These are phyloP conservation scores for Madurella mycetomatis DNA, from an alignment of 2,329 filamentous ascomycete genomes.

Conservation along the genomic window DNA sequence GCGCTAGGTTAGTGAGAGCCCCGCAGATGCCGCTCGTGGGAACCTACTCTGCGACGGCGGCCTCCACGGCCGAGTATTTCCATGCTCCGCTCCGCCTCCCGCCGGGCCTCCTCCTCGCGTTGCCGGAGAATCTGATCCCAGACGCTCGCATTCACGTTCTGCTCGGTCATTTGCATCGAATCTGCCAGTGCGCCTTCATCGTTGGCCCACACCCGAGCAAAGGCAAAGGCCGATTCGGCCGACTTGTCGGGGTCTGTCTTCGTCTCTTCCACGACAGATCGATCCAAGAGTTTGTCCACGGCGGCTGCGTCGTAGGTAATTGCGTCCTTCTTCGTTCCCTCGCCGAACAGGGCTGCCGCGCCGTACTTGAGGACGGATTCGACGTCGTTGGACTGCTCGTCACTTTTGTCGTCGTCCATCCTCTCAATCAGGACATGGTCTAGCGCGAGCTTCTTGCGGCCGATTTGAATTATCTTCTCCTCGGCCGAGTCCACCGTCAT, in stretches of 20 bases:
- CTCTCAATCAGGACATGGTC: slow-evolving; percentile 93
- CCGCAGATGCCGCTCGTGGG: background rate
- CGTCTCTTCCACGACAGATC: slow-evolving; percentile 73
- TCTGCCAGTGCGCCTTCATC: slow-evolving; percentile 65
- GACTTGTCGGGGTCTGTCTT: slow-evolving; percentile 59
- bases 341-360: slow-evolving; percentile 78
- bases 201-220: slow-evolving; percentile 89
- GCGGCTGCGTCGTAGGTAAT: slow-evolving; percentile 78
- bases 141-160: slow-evolving; percentile 35
- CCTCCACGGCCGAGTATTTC: slow-evolving; percentile 84
- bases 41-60: slow-evolving; percentile 57
- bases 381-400: slow-evolving; percentile 68
- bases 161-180: slow-evolving; percentile 48
- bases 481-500: slow-evolving; percentile 87
- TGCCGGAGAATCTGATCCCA: slow-evolving; percentile 90
- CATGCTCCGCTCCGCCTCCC: slow-evolving; percentile 62
- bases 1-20: slow-evolving; percentile 7
- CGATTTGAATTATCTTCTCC: slow-evolving; percentile 94
- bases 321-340: slow-evolving; percentile 63
- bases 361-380: slow-evolving; percentile 86
- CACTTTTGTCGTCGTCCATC: slow-evolving; percentile 66
- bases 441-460: slow-evolving; percentile 90
- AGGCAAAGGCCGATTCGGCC: slow-evolving; percentile 78
- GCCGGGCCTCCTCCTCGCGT: slow-evolving; percentile 72
- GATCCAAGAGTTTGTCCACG: slow-evolving; percentile 87